A percentile compares a stretch with the other conserved stretches of the same genome.
These are phyloP conservation scores for Brasilioporus rufonigricans DNA, from an alignment of 768 basidiomycete species.

Conservation along the genomic window DNA sequence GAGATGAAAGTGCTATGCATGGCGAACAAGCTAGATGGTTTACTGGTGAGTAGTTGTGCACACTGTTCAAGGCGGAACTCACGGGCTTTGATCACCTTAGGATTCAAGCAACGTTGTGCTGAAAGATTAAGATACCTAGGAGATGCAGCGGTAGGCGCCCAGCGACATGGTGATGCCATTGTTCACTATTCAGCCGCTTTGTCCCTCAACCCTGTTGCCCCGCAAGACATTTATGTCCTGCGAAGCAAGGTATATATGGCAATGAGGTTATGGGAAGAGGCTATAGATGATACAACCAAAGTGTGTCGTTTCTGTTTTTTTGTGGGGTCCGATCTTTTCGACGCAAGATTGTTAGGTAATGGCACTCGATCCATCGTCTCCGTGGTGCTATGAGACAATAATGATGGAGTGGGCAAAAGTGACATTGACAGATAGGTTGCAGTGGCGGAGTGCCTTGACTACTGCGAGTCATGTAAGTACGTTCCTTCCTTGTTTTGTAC, in stretches of 20 bases:
- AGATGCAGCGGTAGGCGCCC: neutral
- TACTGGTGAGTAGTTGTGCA: neutral
- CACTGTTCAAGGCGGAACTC: neutral
- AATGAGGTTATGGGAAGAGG: neutral
- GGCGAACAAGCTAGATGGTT: too few species aligned
- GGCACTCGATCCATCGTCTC: neutral
- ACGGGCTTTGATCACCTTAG: neutral
- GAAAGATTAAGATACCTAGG: neutral
- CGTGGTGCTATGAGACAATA: neutral
- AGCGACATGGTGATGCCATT: neutral
- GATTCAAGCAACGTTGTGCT: neutral
- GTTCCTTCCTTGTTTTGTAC: neutral
- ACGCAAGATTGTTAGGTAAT: neutral
- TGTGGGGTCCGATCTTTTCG: neutral
- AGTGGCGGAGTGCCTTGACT: neutral
- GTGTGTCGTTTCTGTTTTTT: neutral
- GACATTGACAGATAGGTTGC: neutral
- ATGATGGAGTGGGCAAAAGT: neutral
- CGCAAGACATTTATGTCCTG: neutral
- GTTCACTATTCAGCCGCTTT: neutral
- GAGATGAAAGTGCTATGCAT: neutral
- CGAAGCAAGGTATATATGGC: neutral
- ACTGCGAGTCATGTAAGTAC: neutral
- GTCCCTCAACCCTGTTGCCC: neutral
- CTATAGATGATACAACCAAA: neutral